Base-by-base conservation (phyloP, 2,329 filamentous ascomycete species). In the Blumeriella jaapii region DNA sequence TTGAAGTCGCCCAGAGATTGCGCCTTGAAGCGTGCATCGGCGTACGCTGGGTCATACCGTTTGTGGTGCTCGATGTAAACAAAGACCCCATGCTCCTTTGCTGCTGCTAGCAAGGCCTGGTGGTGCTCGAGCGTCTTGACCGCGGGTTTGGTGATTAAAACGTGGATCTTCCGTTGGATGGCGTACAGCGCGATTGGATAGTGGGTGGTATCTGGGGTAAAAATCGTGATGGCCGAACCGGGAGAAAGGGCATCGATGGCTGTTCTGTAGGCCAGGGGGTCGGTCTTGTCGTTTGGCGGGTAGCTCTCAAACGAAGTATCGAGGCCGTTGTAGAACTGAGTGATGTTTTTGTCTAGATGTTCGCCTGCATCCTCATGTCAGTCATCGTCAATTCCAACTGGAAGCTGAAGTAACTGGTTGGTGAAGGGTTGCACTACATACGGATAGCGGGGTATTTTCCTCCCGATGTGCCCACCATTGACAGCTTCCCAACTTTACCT, bases 1-100 rank as follows among this genome's bases (percentile, higher is more conserved):
- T 93, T 94, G 74, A 95, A 95, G 62, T 94, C 85, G 46, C 87
- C 87, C 6, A 95, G 67, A 34, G 68, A 75, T 54, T 74, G 64
- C 10, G 84, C 83, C 50, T 80, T 77, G 62, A 78, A 78, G 31
- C 78, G 74, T 10, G 89, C 89, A 58, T 95, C 87, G 10, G 83
- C 75, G 64, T 95, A 95, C 14, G 85, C 85, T 2, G 87, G 87
- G 58, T 95, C 87, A 62, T 79, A 95, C 39, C 89, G 84, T 68
- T 95, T 95, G 71, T 95, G 87, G 64, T 95, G 87, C 68, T 95
- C 87, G 51, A 95, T 69, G 64, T 84, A 94, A 46, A 94, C 85
- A 57, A 87, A 89, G 39, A 95, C 86, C 46, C 77, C 76, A 58
- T 82, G 65, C 55, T 82, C 76, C 45, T 70, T 68, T 5, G 83